phyloP scores from a whole-genome alignment of 306 rosid genomes.

The Carpinus viminea region DNA sequence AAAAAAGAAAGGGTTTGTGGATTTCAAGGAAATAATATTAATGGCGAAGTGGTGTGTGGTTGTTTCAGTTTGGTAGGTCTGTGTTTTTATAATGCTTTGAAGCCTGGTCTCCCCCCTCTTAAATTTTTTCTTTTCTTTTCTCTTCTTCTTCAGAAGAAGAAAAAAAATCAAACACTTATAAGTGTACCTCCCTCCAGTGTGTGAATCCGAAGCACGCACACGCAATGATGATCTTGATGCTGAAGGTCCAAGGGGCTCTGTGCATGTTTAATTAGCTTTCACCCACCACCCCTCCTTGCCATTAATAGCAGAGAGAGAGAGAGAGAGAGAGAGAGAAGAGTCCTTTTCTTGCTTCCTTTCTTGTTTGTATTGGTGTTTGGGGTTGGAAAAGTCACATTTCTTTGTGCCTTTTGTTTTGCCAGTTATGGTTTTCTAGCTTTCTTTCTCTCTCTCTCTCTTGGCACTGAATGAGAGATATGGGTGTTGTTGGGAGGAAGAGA shows the following conservation, averaged over 20 bases:
- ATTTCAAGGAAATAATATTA: constrained; percentile 44
- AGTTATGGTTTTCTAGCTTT: background rate
- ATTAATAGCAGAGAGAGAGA: constrained; percentile 48
- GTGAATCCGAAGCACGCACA: constrained; percentile 74
- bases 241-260: constrained; percentile 41
- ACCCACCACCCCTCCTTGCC: constrained; percentile 62
- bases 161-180: background rate
- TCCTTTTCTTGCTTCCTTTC: constrained; percentile 32
- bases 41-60: constrained; percentile 55
- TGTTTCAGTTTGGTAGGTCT: constrained; percentile 93
- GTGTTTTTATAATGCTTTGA: constrained; percentile 58
- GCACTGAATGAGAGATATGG: constrained; percentile 49
- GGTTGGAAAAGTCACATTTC: background rate
- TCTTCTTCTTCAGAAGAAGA: too few relatives aligned
- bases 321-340: constrained; percentile 11
- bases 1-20: constrained; percentile 38
- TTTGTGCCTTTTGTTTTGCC: background rate
- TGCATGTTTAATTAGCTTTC: constrained; percentile 54
- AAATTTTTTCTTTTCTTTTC: constrained; percentile 6
- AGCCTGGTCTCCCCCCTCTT: constrained; percentile 29
- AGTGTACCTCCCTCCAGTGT: constrained; percentile 30
- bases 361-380: constrained; percentile 33
- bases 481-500: constrained; percentile 18
- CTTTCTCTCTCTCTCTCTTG: constrained; percentile 6
- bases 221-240: constrained; percentile 77